Percentiles rank a stretch among this genome's conserved stretches.
Conservation (phyloP, 2,329 filamentous ascomycete genomes). For the Ophiostoma himal-ulmi region DNA sequence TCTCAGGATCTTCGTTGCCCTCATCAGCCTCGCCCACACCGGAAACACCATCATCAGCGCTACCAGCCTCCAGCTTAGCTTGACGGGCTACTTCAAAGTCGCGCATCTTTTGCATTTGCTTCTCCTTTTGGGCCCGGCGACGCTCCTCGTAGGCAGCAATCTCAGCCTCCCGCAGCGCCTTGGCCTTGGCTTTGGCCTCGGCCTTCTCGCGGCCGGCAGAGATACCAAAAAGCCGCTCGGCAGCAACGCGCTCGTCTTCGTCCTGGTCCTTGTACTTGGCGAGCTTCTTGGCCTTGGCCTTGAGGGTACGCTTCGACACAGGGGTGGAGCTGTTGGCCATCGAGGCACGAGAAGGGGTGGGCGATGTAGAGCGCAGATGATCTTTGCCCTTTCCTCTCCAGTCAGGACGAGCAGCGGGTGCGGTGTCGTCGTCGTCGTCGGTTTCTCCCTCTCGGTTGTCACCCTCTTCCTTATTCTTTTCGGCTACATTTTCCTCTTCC, state of each 20-base stretch:
- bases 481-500: background rate
- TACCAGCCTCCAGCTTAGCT: constrained; percentile 53
- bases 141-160: constrained; percentile 66
- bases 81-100: constrained; percentile 67
- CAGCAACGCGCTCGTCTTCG: constrained; percentile 80
- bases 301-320: constrained; percentile 62
- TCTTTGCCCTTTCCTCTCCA: constrained; percentile 17
- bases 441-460: background rate
- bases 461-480: background rate
- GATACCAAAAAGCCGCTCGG: constrained; percentile 81
- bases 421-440: background rate
- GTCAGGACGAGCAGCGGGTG: background rate
- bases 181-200: constrained; percentile 62
- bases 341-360: constrained; percentile 24
- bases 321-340: constrained; percentile 40
- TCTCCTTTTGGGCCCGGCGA: constrained; percentile 71
- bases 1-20: constrained; percentile 55
- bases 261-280: constrained; percentile 94
- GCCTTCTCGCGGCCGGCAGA: constrained; percentile 59
- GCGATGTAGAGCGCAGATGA: constrained; percentile 19
- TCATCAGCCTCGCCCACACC: constrained; percentile 48
- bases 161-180: constrained; percentile 65
- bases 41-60: constrained; percentile 53
- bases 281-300: constrained; percentile 77
- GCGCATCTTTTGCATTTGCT: constrained; percentile 67